Percentiles rank a stretch among this genome's conserved stretches.
Conservation (phyloP, 768 basidiomycete genomes). For the Mrakia gelida region DNA sequence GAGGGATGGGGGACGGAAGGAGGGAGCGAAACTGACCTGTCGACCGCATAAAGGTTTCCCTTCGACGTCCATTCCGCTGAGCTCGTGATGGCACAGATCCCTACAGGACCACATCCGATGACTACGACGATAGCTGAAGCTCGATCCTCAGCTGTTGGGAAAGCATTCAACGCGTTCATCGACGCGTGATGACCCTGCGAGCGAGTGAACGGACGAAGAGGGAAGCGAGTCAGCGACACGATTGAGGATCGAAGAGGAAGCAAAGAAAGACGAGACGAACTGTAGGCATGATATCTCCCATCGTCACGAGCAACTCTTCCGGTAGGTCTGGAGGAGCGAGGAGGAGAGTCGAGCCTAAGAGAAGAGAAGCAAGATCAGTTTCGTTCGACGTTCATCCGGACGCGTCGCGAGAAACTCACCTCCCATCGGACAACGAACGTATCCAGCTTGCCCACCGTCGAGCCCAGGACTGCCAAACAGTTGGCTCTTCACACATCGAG, state of each 20-base stretch:
- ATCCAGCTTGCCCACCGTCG: slow-evolving; percentile 65
- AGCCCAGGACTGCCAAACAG: slow-evolving; percentile 53
- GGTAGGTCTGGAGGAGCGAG: slow-evolving; percentile 34
- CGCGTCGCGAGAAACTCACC: too few species aligned
- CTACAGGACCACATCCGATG: slow-evolving; percentile 46
- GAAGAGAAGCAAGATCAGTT: too few species aligned
- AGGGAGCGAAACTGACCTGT: slow-evolving; percentile 23
- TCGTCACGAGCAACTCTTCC: slow-evolving; percentile 25
- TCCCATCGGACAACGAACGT: slow-evolving; percentile 69
- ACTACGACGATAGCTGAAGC: slow-evolving; percentile 38
- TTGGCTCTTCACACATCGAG: neutral
- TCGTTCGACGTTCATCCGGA: too few species aligned
- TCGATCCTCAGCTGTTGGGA: slow-evolving; percentile 4
- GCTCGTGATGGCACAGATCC: slow-evolving; percentile 43
- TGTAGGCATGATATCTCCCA: slow-evolving; percentile 45
- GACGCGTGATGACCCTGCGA: slow-evolving; percentile 34
- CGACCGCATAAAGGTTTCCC: slow-evolving; percentile 40
- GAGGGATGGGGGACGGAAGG: neutral
- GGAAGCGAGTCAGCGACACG: neutral
- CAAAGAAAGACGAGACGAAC: slow-evolving; percentile 30
- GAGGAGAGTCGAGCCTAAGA: slow-evolving; percentile 36
- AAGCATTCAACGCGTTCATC: slow-evolving; percentile 36
- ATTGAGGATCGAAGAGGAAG: neutral
- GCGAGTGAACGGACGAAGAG: neutral
- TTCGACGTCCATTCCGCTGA: slow-evolving; percentile 40